A percentile compares a stretch with the other conserved stretches of the same genome.
These are phyloP conservation scores for Annulohypoxylon maeteangense DNA, from an alignment of 495 filamentous ascomycete genomes.

Conservation along the genomic window DNA sequence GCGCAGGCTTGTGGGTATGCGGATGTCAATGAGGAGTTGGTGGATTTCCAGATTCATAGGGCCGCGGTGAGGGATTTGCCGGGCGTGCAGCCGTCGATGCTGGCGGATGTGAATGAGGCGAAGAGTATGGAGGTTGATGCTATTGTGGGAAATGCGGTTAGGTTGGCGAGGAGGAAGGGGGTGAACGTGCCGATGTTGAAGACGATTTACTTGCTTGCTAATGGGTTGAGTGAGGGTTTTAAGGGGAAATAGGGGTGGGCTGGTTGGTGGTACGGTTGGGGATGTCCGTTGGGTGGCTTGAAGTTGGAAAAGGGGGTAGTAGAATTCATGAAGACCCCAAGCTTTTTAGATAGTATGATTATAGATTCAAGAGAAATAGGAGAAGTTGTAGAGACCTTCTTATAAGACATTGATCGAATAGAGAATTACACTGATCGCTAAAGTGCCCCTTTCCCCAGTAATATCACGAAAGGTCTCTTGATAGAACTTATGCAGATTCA, in stretches of 20 bases:
- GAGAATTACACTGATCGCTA: no score
- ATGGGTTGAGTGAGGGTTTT: constrained; percentile 45
- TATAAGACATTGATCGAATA: background rate
- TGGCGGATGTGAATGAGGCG: constrained; percentile 55
- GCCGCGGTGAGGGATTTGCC: constrained; percentile 46
- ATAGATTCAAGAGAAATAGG: background rate
- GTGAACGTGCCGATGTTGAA: constrained; percentile 57
- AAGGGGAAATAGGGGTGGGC: constrained; percentile 11
- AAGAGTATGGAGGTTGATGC: constrained; percentile 62
- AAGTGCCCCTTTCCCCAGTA: background rate
- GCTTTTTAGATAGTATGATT: background rate
- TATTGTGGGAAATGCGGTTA: constrained; percentile 63
- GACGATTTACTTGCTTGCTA: constrained; percentile 54
- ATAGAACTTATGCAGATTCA: background rate
- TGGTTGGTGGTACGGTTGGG: background rate
- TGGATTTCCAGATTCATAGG: constrained; percentile 52
- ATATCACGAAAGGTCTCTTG: background rate
- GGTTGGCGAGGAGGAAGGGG: constrained; percentile 53
- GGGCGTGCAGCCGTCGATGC: constrained; percentile 61
- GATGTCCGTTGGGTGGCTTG: background rate
- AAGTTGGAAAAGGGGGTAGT: background rate
- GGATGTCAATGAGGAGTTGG: constrained; percentile 51
- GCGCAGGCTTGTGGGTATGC: constrained; percentile 56
- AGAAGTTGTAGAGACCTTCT: background rate
- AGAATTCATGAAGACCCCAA: background rate